These are phyloP conservation scores for Aspergillus uvarum DNA, from an alignment of 2,329 filamentous ascomycete genomes.

Conservation along the genomic window DNA sequence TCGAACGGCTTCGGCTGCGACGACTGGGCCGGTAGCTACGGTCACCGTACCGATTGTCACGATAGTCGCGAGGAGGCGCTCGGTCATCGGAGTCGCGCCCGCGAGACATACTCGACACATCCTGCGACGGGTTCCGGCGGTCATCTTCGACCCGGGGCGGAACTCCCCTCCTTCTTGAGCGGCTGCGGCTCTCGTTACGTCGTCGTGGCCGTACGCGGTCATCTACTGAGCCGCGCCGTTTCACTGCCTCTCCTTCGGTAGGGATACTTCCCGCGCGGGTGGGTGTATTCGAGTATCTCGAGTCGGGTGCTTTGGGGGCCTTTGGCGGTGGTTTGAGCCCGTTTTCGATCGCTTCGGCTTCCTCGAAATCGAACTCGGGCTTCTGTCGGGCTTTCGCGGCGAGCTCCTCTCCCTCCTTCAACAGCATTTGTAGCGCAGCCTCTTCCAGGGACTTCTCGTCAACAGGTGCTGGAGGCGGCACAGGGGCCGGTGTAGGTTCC, in stretches of 20 bases:
- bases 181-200: slow-evolving; percentile 31
- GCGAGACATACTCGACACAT: slow-evolving; percentile 30
- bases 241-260: slow-evolving; percentile 25
- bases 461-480: slow-evolving; percentile 34
- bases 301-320: slow-evolving; percentile 29
- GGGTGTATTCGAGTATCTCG: slow-evolving; percentile 27
- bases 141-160: slow-evolving; percentile 32
- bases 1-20: slow-evolving; percentile 38
- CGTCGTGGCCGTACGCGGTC: slow-evolving; percentile 26
- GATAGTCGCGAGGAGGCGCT: slow-evolving; percentile 32
- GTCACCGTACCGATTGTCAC: slow-evolving; percentile 29
- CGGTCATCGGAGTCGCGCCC: slow-evolving; percentile 37
- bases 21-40: slow-evolving; percentile 34
- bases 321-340: slow-evolving; percentile 35
- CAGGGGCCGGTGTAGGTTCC: slow-evolving; percentile 32
- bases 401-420: slow-evolving; percentile 56
- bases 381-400: slow-evolving; percentile 53
- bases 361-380: slow-evolving; percentile 53
- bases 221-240: slow-evolving; percentile 31
- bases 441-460: slow-evolving; percentile 58
- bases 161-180: slow-evolving; percentile 26
- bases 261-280: slow-evolving; percentile 32
- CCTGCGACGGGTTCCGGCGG: slow-evolving; percentile 30
- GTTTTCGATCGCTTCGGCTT: slow-evolving; percentile 45
- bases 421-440: slow-evolving; percentile 53